phyloP scores from a whole-genome alignment of 2,329 filamentous ascomycete genomes.

The Chrysoporthe deuterocubensis region DNA sequence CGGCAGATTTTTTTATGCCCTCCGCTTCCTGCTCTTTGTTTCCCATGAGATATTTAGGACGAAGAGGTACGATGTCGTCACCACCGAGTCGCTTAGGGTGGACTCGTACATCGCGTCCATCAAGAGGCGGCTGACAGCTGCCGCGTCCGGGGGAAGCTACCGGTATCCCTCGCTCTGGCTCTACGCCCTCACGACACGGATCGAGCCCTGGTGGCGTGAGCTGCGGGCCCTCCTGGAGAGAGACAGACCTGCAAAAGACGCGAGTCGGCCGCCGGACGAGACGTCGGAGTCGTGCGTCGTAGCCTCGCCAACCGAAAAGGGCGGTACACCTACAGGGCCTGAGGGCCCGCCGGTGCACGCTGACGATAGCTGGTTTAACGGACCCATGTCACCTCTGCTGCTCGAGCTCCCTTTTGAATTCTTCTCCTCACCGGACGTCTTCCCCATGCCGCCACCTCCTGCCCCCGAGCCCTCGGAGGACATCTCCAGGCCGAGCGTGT shows the following conservation, averaged over 20 bases:
- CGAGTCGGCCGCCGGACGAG: not conserved
- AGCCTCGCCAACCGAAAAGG: not conserved
- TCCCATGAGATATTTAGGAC: conserved; percentile 23
- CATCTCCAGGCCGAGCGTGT: not conserved
- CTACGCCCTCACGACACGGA: conserved; percentile 20
- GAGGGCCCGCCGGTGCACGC: not conserved
- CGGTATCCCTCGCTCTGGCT: conserved; percentile 26
- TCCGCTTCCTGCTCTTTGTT: conserved; percentile 24
- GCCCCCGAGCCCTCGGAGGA: conserved; percentile 7
- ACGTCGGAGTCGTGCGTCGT: not conserved
- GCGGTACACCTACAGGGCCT: not conserved
- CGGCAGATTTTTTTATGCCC: conserved; percentile 22
- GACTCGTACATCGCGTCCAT: conserved; percentile 20
- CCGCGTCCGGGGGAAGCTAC: conserved; percentile 14
- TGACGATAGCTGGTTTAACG: not conserved
- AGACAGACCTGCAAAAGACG: conserved; percentile 5
- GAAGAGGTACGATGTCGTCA: conserved; percentile 17
- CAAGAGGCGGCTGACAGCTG: conserved; percentile 8
- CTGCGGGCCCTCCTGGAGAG: conserved; percentile 15
- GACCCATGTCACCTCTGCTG: not conserved
- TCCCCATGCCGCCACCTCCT: not conserved
- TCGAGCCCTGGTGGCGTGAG: conserved; percentile 24
- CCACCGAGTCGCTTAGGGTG: conserved; percentile 15
- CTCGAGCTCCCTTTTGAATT: conserved; percentile 11
- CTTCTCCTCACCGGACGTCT: conserved; percentile 9